Evolutionary conservation across 495 filamentous ascomycete species (phyloP).

Genomic region (Talaromyces thailandensis): DNA sequence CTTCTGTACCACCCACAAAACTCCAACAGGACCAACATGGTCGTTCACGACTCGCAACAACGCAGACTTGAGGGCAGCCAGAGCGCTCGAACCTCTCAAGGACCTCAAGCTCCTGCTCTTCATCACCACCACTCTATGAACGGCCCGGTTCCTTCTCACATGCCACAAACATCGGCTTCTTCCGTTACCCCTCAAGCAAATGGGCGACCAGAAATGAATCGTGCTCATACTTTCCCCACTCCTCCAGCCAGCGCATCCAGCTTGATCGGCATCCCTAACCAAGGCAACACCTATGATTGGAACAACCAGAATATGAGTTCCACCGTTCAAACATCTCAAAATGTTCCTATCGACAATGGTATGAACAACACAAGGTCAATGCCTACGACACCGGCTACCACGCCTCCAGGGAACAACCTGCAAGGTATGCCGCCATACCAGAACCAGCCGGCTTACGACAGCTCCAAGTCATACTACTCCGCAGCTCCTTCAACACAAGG

Average conservation of each 20-base stretch:
- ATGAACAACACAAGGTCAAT: constrained; percentile 78
- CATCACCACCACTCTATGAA: constrained; percentile 76
- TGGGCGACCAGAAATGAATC: constrained; percentile 64
- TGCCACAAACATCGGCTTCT: constrained; percentile 52
- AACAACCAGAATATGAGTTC: constrained; percentile 53
- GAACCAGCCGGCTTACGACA: constrained; percentile 64
- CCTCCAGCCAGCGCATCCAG: constrained; percentile 89
- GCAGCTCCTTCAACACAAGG: constrained; percentile 58
- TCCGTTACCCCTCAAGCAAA: constrained; percentile 70
- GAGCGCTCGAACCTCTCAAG: constrained; percentile 35
- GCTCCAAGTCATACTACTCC: constrained; percentile 73
- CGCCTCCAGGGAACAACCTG: constrained; percentile 70
- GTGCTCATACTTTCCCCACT: constrained; percentile 85
- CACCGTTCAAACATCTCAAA: constrained; percentile 54
- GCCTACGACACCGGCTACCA: constrained; percentile 89
- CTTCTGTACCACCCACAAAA: constrained; percentile 93
- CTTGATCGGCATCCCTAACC: constrained; percentile 71
- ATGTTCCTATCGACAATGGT: constrained; percentile 78
- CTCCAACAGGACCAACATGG: constrained; percentile 67
- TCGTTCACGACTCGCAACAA: constrained; percentile 79
- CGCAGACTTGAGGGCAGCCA: constrained; percentile 46
- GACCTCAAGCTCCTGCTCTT: constrained; percentile 57
- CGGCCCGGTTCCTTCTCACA: constrained; percentile 50
- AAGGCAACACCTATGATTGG: constrained; percentile 72
- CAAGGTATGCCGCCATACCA: constrained; percentile 73